phyloP scores from a whole-genome alignment of 2,329 filamentous ascomycete genomes.

The Macrophomina phaseolina region DNA sequence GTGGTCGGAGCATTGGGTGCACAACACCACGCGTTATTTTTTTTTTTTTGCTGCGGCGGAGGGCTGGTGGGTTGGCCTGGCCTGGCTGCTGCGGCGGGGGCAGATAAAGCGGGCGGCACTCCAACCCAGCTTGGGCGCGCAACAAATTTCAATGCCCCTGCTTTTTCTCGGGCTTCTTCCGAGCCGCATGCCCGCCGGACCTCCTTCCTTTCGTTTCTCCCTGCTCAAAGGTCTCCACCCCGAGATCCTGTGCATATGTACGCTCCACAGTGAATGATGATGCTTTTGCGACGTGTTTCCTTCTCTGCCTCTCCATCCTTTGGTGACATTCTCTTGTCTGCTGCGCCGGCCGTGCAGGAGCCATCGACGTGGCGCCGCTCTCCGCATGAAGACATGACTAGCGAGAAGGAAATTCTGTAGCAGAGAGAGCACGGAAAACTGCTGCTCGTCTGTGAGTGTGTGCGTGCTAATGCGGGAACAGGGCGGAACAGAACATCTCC shows the following conservation, averaged over 20 bases:
- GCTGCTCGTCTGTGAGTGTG: not conserved
- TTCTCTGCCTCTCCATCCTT: not conserved
- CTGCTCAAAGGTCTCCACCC: too few species aligned
- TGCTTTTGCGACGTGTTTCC: not conserved
- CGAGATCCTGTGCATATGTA: too few species aligned
- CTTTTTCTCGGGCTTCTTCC: not conserved
- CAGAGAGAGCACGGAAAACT: not conserved
- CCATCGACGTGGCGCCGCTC: not conserved
- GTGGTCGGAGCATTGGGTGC: too few species aligned
- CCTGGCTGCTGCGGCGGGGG: not conserved
- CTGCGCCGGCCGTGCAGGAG: not conserved
- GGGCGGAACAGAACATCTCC: not conserved
- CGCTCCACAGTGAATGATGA: not conserved
- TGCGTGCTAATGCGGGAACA: not conserved
- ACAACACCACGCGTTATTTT: not conserved
- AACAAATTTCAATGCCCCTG: not conserved
- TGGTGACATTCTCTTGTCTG: not conserved
- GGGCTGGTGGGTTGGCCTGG: not conserved
- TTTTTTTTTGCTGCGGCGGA: not conserved
- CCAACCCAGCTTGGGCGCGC: not conserved
- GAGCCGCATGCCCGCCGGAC: too few species aligned
- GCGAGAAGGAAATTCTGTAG: not conserved
- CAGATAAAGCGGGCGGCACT: not conserved
- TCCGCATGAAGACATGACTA: conserved; percentile 1
- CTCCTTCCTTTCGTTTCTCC: too few species aligned